Evolutionary conservation across 2,329 filamentous ascomycete species (phyloP).

Genomic region (Calonectria fujianensis): DNA sequence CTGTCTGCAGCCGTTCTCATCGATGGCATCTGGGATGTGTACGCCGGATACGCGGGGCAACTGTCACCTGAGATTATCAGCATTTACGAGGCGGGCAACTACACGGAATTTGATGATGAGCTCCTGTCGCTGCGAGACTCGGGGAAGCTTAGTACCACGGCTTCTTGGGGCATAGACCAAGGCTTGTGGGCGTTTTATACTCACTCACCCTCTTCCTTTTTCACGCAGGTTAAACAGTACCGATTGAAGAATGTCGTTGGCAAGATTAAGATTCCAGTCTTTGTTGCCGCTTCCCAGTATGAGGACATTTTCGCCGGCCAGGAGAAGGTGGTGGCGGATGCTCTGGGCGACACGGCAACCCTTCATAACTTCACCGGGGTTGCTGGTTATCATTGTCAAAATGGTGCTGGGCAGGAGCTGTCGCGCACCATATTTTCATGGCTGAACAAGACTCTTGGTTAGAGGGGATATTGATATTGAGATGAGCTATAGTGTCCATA

Average conservation of each 20-base stretch:
- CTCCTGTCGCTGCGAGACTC: background rate
- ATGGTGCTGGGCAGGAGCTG: conserved; percentile 40
- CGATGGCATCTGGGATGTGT: conserved; percentile 60
- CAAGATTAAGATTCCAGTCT: conserved; percentile 40
- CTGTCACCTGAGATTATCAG: conserved; percentile 48
- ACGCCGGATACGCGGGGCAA: conserved; percentile 57
- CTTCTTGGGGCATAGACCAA: conserved; percentile 35
- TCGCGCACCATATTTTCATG: conserved; percentile 35
- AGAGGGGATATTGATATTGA: background rate
- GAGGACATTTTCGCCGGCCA: conserved; percentile 35
- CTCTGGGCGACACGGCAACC: conserved; percentile 37
- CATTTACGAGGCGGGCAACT: conserved; percentile 34
- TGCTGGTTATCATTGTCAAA: conserved; percentile 44
- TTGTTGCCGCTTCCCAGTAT: conserved; percentile 34
- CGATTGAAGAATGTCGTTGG: conserved; percentile 26
- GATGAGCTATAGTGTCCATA: background rate
- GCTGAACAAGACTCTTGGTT: conserved; percentile 34
- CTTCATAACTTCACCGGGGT: conserved; percentile 38
- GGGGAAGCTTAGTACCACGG: background rate
- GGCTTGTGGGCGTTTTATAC: conserved; percentile 42
- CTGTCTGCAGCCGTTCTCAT: conserved; percentile 61
- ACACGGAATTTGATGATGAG: conserved; percentile 27
- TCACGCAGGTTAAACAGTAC: conserved; percentile 31
- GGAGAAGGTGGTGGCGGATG: conserved; percentile 35
- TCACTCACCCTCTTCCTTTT: conserved; percentile 31